Evolutionary conservation across 2,329 filamentous ascomycete species (phyloP).

Genomic region (Penicillium sp.): DNA sequence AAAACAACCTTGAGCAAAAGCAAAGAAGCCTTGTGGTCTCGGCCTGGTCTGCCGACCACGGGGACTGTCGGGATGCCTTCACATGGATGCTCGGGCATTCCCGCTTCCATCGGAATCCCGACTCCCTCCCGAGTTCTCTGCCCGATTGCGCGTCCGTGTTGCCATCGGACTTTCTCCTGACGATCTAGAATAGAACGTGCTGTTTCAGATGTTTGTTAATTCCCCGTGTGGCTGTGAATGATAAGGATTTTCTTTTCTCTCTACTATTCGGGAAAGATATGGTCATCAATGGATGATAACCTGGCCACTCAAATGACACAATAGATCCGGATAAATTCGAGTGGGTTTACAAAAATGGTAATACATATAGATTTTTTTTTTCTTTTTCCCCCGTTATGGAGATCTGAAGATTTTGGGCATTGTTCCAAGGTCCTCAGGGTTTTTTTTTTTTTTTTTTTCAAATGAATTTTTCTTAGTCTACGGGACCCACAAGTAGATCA

Average conservation of each 20-base stretch:
- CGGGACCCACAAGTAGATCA: slow-evolving; percentile 20
- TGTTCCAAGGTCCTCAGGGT: slow-evolving; percentile 10
- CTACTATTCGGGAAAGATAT: background rate
- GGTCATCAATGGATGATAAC: background rate
- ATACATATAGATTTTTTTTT: background rate
- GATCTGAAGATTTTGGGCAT: background rate
- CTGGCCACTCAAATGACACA: background rate
- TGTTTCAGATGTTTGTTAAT: background rate
- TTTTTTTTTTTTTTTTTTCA: background rate
- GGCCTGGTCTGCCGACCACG: slow-evolving; percentile 15
- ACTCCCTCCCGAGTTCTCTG: slow-evolving; percentile 14
- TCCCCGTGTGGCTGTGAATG: background rate
- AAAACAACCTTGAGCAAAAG: background rate
- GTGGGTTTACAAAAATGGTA: background rate
- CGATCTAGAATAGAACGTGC: slow-evolving; percentile 5
- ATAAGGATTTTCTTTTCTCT: background rate
- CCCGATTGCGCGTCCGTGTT: slow-evolving; percentile 13
- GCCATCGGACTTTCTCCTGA: slow-evolving; percentile 10
- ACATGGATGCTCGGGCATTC: slow-evolving; percentile 15
- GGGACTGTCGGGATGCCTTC: slow-evolving; percentile 20
- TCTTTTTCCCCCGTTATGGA: background rate
- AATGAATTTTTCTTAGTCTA: background rate
- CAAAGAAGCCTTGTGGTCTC: slow-evolving; percentile 5
- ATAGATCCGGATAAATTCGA: background rate
- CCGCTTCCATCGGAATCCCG: slow-evolving; percentile 26